Base-by-base conservation (phyloP, 176 grass and related monocot species). In the Triticum monococcum region DNA sequence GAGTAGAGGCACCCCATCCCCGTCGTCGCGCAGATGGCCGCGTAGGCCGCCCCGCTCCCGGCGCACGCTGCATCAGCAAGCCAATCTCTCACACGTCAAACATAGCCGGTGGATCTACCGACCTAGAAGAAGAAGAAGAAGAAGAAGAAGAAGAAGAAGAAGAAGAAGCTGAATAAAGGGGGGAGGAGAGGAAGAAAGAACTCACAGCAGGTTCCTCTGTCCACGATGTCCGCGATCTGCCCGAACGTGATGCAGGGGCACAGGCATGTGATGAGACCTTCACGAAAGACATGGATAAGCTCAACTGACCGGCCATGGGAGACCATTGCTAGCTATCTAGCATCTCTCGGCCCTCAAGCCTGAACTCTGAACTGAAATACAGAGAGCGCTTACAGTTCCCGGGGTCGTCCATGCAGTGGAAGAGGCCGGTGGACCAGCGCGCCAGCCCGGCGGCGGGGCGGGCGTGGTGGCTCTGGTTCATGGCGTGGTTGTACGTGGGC, bases 381-480 rank as follows among this genome's bases (percentile, higher is more conserved):
- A 18, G 52, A 20, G 20, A 68, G 1, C 41, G 5, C 87, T 94
- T 89, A 94, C 94, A 99, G 92, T 96, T 99, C 3, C 94, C 94
- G 2, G 97, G 94, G 48, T 99, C 97, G 85, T 99, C 97, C 92
- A 93, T 90, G 79, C 97, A 99, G 88, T 99, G 92, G 92, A 93
- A 99, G 66, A 99, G 97, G 25, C 97, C 90, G 14, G 97, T 99
- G 12, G 97, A 99, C 97, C 97, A 99, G 23, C 12, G 77, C 33
- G 67, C 79, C 38, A 96, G 60, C 40, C 81, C 65, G 73, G 25
- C 28, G 72, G 18, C 80, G 84, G 79, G 10, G 73, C 68, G 80
- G 6, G 70, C 28, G 30, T 84, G 69, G 56, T 59, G 56, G 56
- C 1, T 59, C 56, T 59, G 56, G 59, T 92, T 79, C 92, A 57